Evolutionary conservation across 164 flowering plant genomes (phyloP).

Genomic region (Stephania japonica): DNA sequence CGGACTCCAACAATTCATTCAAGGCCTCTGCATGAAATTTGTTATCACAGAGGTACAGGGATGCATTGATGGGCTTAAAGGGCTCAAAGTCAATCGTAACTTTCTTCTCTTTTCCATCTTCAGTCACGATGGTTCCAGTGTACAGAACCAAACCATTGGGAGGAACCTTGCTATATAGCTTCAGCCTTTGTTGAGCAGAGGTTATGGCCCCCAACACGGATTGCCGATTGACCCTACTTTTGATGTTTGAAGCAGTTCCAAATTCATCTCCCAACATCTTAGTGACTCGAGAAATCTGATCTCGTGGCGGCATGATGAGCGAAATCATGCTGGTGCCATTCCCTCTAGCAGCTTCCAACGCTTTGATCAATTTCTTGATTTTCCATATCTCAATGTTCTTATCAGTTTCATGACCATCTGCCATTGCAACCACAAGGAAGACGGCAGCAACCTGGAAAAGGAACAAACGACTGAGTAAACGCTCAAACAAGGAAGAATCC

Average conservation of each 20-base stretch:
- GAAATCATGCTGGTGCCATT: not conserved
- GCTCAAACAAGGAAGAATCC: too few species aligned
- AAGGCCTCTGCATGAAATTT: constrained; percentile 13
- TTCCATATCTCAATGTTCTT: constrained; percentile 1
- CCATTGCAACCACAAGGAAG: too few species aligned
- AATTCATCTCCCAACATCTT: constrained; percentile 16
- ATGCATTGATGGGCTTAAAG: constrained; percentile 10
- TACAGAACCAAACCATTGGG: constrained; percentile 12
- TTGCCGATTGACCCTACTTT: constrained; percentile 13
- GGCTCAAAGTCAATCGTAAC: constrained; percentile 2
- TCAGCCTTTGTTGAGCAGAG: constrained; percentile 13
- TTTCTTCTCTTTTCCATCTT: constrained; percentile 14
- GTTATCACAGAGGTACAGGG: constrained; percentile 11
- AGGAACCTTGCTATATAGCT: constrained; percentile 13
- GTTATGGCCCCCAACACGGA: constrained; percentile 14
- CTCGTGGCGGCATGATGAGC: not conserved
- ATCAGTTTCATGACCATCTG: constrained; percentile 8
- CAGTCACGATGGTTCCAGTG: constrained; percentile 13
- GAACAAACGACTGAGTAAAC: too few species aligned
- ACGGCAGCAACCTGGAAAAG: too few species aligned
- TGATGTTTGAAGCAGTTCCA: constrained; percentile 4
- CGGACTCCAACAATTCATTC: constrained; percentile 10
- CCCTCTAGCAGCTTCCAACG: constrained; percentile 8
- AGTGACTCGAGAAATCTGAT: constrained; percentile 18
- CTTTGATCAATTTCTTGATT: constrained; percentile 13